These are phyloP conservation scores for Globisporangium paddicum DNA, from an alignment of 352 stramenopile species.

Conservation along the genomic window DNA sequence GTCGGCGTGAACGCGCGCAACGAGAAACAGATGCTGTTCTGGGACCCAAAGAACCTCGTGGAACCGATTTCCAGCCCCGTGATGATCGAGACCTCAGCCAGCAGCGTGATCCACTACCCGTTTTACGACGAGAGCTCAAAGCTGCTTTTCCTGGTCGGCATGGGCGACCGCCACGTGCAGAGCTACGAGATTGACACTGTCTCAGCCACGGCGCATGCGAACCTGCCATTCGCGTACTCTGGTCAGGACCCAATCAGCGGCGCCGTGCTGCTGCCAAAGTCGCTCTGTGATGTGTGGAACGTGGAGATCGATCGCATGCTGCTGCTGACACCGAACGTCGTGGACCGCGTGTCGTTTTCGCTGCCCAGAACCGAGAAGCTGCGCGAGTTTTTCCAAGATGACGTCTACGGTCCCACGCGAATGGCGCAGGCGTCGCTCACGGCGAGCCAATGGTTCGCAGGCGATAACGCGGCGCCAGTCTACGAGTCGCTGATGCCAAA, in stretches of 20 bases:
- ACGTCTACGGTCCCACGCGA: constrained; percentile 51
- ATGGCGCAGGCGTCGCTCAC: constrained; percentile 26
- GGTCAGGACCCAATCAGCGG: constrained; percentile 46
- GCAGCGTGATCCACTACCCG: constrained; percentile 43
- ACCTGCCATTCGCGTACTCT: constrained; percentile 57
- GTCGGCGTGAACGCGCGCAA: constrained; percentile 53
- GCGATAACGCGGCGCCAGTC: constrained; percentile 29
- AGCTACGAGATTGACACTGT: constrained; percentile 63
- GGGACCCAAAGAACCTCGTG: constrained; percentile 66
- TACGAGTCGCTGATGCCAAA: constrained; percentile 52
- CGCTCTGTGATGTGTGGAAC: constrained; percentile 53
- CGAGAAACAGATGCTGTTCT: constrained; percentile 68
- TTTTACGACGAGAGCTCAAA: constrained; percentile 66
- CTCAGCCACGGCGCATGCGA: constrained; percentile 38
- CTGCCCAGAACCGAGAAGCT: constrained; percentile 64
- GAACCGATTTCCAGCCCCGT: constrained; percentile 44
- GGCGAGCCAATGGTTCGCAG: constrained; percentile 47
- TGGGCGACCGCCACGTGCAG: constrained; percentile 64
- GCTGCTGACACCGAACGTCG: constrained; percentile 40
- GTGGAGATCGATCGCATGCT: constrained; percentile 67
- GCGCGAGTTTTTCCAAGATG: constrained; percentile 76
- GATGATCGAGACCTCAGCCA: constrained; percentile 32
- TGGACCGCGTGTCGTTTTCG: constrained; percentile 61
- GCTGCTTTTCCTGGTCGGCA: constrained; percentile 62
- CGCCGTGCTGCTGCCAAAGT: constrained; percentile 58